Evolutionary conservation across 441 rosid genomes (phyloP).

Genomic region (Arabidopsis hybrid): DNA sequence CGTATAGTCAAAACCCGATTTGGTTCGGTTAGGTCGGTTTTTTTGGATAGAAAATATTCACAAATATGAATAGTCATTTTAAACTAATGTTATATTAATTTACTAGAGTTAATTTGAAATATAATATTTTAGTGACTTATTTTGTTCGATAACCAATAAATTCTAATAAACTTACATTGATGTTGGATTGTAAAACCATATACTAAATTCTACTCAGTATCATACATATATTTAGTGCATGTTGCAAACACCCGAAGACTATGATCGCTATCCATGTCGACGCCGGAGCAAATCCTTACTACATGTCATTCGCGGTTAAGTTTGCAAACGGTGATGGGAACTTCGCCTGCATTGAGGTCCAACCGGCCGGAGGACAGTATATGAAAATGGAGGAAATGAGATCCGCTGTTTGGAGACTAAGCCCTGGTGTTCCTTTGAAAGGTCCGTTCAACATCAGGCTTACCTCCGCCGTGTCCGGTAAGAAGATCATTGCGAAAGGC

Average conservation of each 20-base stretch:
- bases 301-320: slow-evolving; percentile 56
- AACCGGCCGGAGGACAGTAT: slow-evolving; percentile 53
- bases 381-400: slow-evolving; percentile 61
- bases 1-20: slow-evolving; percentile 4
- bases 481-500: slow-evolving; percentile 48
- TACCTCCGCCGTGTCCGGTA: slow-evolving; percentile 49
- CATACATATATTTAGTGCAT: slow-evolving; percentile 45
- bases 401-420: slow-evolving; percentile 74
- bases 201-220: neutral
- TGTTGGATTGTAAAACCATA: neutral
- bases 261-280: slow-evolving; percentile 56
- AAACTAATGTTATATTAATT: too few species aligned
- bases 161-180: neutral
- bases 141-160: too few species aligned
- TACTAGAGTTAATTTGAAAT: too few species aligned
- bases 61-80: too few species aligned
- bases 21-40: neutral
- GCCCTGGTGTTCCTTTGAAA: slow-evolving; percentile 49
- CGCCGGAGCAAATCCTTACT: slow-evolving; percentile 62
- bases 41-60: neutral
- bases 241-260: slow-evolving; percentile 60
- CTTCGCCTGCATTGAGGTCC: slow-evolving; percentile 48
- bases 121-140: too few species aligned
- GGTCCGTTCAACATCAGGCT: slow-evolving; percentile 66
- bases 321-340: slow-evolving; percentile 65